Base-by-base conservation (phyloP, 371 early-diverging fungal species). In the Actinomucor elegans region DNA sequence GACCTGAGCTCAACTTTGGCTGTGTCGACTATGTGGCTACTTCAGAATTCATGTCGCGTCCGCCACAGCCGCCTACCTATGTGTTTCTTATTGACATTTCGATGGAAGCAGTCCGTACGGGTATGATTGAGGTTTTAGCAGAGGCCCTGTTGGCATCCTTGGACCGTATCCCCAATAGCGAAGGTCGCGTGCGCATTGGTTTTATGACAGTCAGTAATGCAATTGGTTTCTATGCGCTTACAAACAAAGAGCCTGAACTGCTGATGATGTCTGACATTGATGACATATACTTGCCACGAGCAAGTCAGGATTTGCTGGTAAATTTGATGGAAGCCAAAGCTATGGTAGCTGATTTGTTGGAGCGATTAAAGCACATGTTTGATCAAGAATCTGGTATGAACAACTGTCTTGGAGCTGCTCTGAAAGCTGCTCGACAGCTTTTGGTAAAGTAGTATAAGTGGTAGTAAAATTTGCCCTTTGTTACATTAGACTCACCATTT, bases 1-100 rank as follows among this genome's bases (percentile, higher is more conserved):
- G 89, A 18, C 69, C 85, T 7, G 93, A 93, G 52, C 69, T 92
- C 77, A 91, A 69, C 47, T 71, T 84, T 64, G 64, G 83, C 2
- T 86, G 86, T 29, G 84, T 91, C 1, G 93, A 93, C 62, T 92
- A 83, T 64, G 68, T 91, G 17, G 93, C 93, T 1, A 88, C 93
- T 8, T 69, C 83, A 33, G 91, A 91, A 55, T 89, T 88, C 70
- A 90, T 92, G 83, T 83, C 86, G 2, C 67, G 81, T 7, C 91
- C 93, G 26, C 93, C 93, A 6, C 91, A 89, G 65, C 93, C 93
- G 2, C 88, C 90, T 11, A 89, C 87, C 5, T 80, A 84, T 24
- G 67, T 91, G 17, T 92, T 93, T 65, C 64, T 93, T 15, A 85
- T 93, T 42, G 94, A 93, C 64, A 91, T 89, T 4, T 81, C 86